Percentiles rank a stretch among this genome's conserved stretches.
Evolutionary conservation across 2,329 filamentous ascomycete species (phyloP).

Genomic region (Claviceps digitariae): DNA sequence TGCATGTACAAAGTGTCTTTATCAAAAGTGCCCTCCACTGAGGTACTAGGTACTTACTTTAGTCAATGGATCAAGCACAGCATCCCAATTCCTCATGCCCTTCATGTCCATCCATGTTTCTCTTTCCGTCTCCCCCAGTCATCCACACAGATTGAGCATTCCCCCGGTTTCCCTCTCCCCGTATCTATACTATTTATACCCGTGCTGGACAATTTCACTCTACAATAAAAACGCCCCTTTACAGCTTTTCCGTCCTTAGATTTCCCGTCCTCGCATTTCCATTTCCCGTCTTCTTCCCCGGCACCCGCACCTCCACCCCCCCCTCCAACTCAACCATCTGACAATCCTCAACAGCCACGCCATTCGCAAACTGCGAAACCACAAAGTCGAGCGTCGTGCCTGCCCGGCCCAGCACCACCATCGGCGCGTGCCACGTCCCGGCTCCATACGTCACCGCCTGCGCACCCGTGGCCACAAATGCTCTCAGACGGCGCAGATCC

Average conservation of each 20-base stretch:
- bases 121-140: too few species aligned
- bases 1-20: neutral
- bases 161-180: too few species aligned
- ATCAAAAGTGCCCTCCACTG: too few species aligned
- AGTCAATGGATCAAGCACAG: too few species aligned
- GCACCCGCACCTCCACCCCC: conserved; percentile 23
- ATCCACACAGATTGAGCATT: too few species aligned
- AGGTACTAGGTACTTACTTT: too few species aligned
- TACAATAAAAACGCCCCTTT: too few species aligned
- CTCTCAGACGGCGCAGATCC: conserved; percentile 54
- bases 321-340: conserved; percentile 51
- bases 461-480: conserved; percentile 63
- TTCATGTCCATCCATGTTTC: too few species aligned
- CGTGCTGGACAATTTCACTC: too few species aligned
- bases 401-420: conserved; percentile 63
- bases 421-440: conserved; percentile 92
- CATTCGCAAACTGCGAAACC: conserved; percentile 81
- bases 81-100: too few species aligned
- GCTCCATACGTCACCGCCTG: conserved; percentile 87
- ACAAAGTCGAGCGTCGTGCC: conserved; percentile 63
- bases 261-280: conserved; percentile 6
- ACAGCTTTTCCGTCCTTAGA: conserved; percentile 1
- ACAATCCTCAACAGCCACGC: conserved; percentile 70
- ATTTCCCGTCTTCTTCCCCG: conserved; percentile 1
- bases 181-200: too few species aligned